These are phyloP conservation scores for Penicillium sp. DNA, from an alignment of 2,329 filamentous ascomycete species.

Conservation along the genomic window DNA sequence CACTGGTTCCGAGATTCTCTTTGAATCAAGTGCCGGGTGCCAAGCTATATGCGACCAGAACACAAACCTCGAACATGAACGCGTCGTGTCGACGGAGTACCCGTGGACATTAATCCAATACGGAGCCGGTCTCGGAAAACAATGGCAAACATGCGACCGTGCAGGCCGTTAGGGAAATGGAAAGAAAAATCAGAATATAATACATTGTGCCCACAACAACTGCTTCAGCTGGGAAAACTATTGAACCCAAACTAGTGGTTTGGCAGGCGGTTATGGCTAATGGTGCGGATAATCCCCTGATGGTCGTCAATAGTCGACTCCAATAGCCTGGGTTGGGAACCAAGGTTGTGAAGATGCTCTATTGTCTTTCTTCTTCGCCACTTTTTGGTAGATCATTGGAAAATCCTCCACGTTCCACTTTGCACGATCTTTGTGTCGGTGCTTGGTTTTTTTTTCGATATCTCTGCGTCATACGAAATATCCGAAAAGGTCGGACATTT, in stretches of 20 bases:
- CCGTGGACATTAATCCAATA: neutral
- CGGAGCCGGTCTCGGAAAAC: neutral
- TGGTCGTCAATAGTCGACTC: constrained; percentile 23
- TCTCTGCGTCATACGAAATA: neutral
- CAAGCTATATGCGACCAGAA: neutral
- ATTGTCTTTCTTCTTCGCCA: constrained; percentile 3
- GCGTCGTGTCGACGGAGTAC: neutral
- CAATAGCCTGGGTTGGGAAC: constrained; percentile 9
- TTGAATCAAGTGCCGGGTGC: neutral
- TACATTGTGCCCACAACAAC: neutral
- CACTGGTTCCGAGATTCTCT: neutral
- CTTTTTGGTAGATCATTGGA: constrained; percentile 5
- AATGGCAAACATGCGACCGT: neutral
- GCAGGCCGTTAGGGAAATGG: neutral
- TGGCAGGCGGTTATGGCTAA: constrained; percentile 18
- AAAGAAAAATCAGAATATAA: neutral
- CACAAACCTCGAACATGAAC: neutral
- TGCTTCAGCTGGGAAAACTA: constrained; percentile 3
- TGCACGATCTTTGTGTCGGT: too few relatives aligned
- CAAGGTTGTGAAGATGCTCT: constrained; percentile 15
- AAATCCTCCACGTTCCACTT: constrained; percentile 2
- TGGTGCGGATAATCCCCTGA: constrained; percentile 17
- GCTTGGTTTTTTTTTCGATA: neutral
- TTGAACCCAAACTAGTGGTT: constrained; percentile 22
- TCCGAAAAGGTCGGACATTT: neutral